phyloP scores from a whole-genome alignment of 176 grass and related monocot genomes.

The Elymus sibiricus region DNA sequence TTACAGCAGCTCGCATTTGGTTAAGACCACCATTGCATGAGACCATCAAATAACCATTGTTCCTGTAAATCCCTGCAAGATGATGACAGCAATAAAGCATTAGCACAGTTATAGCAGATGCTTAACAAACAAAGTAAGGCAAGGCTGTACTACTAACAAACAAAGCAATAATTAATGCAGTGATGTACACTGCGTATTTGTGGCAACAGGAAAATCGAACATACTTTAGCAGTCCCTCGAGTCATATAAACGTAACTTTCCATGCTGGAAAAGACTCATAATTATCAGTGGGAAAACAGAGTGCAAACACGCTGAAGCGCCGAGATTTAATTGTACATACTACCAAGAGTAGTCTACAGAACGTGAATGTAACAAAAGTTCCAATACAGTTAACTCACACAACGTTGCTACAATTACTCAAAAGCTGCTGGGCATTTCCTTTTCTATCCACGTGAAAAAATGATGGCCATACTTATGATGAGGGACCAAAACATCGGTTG shows the following conservation, averaged over 20 bases:
- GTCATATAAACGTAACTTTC: not conserved
- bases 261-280: not conserved
- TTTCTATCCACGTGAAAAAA: constrained; percentile 8
- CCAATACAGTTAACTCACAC: not conserved
- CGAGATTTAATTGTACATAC: not conserved
- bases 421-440: not conserved
- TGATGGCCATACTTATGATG: not conserved
- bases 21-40: constrained; percentile 98
- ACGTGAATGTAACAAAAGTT: not conserved
- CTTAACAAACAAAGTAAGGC: not conserved
- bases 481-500: not conserved
- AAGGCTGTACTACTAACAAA: not conserved
- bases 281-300: not conserved
- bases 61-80: constrained; percentile 76
- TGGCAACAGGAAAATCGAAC: not conserved
- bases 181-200: not conserved
- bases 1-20: constrained; percentile 95
- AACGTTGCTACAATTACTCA: not conserved
- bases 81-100: not conserved
- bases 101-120: not conserved
- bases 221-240: not conserved
- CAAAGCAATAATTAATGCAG: not conserved
- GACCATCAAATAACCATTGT: constrained; percentile 93
- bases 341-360: not conserved
- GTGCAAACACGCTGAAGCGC: not conserved